Evolutionary conservation across 345 rosid species (phyloP), one percentile per base, ranked within the genome.

Genomic region (Heritiera fomes): DNA sequence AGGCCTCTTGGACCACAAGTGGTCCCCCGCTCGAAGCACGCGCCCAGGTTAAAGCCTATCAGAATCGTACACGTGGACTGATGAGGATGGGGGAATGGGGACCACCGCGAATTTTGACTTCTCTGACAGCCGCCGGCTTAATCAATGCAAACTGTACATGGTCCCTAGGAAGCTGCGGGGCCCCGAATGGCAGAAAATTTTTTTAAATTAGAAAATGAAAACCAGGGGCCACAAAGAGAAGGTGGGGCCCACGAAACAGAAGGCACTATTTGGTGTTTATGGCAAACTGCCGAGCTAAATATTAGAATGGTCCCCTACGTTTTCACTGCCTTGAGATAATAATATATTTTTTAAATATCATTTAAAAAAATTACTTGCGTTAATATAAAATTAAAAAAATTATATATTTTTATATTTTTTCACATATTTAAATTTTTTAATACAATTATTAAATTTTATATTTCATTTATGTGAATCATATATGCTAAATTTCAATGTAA

Each of bases 71-170:
- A 88, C 86, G 85, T 89, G 93, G 92, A 83, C 18, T 2, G 76
- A 84, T 78, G 71, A 14, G 46, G 28, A 23, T 2, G 9, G 9
- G 12, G 41, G 18, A 8, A 52, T 76, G 77, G 87, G 89, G 86
- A 79, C 91, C 89, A 73, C 53, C 41, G 72, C 64, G 88, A 86
- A 85, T 85, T 88, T 88, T 88, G 89, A 88, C 93, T 87, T 84
- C 82, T 74, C 89, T 86, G 89, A 86, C 91, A 91, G 95, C 98
- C 93, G 95, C 97, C 98, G 94, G 93, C 95, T 88, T 80, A 88
- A 89, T 83, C 77, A 75, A 87, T 78, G 86, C 72, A 50, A 52
- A 65, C 64, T 64, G 78, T 63, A 66, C 49, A 63, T 77, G 86
- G 87, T 82, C 88, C 87, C 45, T 0, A 23, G 14, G 5, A 43